Conservation (phyloP, 1,284 basidiomycete species). For the Heterobasidion annosum region DNA sequence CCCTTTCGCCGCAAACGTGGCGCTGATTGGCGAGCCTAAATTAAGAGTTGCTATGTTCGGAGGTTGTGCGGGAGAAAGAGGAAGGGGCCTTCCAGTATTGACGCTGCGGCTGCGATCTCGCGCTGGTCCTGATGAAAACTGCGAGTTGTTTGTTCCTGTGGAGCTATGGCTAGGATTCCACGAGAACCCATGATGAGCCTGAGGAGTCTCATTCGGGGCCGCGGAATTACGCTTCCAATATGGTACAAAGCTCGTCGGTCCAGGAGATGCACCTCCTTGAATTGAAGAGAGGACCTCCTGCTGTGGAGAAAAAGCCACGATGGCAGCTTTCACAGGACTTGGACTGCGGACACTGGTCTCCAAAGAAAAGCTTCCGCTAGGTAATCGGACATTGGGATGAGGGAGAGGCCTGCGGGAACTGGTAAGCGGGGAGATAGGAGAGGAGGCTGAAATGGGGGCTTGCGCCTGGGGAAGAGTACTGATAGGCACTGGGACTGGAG, state of each 20-base stretch:
- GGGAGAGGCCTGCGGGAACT: conserved; percentile 9
- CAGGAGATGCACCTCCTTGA: background rate
- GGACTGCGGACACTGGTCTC: conserved; percentile 1
- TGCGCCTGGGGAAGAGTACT: conserved; percentile 2
- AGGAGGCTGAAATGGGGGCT: background rate
- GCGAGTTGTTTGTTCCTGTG: conserved; percentile 2
- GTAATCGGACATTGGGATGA: conserved; percentile 6
- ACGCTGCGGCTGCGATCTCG: conserved; percentile 11
- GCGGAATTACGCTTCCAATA: conserved; percentile 14
- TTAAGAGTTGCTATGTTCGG: background rate
- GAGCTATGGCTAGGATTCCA: background rate
- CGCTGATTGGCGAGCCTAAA: background rate
- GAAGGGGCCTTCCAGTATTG: conserved; percentile 9
- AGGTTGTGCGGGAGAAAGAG: conserved; percentile 9
- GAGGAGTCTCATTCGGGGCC: conserved; percentile 6
- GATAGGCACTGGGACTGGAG: conserved; percentile 2
- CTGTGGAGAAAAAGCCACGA: conserved; percentile 1
- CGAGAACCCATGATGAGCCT: background rate
- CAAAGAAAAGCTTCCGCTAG: background rate
- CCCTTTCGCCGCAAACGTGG: background rate
- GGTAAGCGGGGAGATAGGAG: conserved; percentile 9
- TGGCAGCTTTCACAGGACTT: conserved; percentile 9
- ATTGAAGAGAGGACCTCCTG: background rate
- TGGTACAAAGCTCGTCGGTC: conserved; percentile 9
- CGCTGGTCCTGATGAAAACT: background rate